Evolutionary conservation across 1,284 basidiomycete species (phyloP).

Genomic region (Phenoliferia sp.): DNA sequence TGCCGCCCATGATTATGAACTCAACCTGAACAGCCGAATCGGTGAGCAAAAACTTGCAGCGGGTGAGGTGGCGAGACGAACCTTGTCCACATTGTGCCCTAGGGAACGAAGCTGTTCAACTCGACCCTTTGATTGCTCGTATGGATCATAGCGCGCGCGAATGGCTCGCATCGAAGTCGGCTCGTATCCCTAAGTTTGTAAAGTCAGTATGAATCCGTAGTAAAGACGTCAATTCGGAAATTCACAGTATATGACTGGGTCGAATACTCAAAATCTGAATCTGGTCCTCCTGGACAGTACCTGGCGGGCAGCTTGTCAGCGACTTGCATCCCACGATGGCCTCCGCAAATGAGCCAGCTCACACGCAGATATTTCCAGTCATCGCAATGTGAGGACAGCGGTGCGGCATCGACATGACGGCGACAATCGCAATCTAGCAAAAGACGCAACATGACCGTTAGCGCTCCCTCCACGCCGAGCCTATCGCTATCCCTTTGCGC

Average conservation of each 20-base stretch:
- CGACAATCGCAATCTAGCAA: slow-evolving; percentile 89
- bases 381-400: slow-evolving; percentile 99
- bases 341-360: neutral
- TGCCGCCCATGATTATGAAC: slow-evolving; percentile 98
- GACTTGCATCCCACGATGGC: neutral
- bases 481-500: too few species aligned
- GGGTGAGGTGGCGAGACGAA: slow-evolving; percentile 41
- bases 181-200: slow-evolving; percentile 32
- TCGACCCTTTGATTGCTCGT: slow-evolving; percentile 91
- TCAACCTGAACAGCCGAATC: slow-evolving; percentile 60
- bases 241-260: slow-evolving; percentile 57
- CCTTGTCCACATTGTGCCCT: slow-evolving; percentile 97
- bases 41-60: neutral
- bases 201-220: neutral
- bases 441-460: neutral
- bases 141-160: slow-evolving; percentile 94
- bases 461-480: neutral
- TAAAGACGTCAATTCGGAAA: slow-evolving; percentile 77
- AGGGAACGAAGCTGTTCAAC: slow-evolving; percentile 92
- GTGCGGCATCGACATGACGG: slow-evolving; percentile 99
- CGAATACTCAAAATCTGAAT: slow-evolving; percentile 99
- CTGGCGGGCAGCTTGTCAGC: slow-evolving; percentile 46
- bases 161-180: slow-evolving; percentile 99
- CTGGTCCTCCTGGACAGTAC: slow-evolving; percentile 98
- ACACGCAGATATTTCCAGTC: slow-evolving; percentile 99